These are phyloP conservation scores for Aspergillus bombycis DNA, from an alignment of 2,329 filamentous ascomycete species.

Conservation along the genomic window DNA sequence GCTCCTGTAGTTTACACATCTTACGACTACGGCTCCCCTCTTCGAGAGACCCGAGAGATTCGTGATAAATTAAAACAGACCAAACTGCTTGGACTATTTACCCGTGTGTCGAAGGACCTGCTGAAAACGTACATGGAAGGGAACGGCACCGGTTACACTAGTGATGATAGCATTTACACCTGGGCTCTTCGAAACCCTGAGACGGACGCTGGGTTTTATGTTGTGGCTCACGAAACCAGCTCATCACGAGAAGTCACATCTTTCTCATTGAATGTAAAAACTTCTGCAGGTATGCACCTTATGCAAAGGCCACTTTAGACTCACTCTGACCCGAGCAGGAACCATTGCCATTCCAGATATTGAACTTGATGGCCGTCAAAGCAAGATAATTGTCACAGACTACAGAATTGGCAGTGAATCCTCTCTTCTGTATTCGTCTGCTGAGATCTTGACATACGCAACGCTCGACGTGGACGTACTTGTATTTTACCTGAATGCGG, in stretches of 20 bases:
- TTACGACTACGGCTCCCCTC: constrained; percentile 53
- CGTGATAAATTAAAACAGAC: constrained; percentile 58
- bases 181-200: constrained; percentile 58
- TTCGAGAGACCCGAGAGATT: constrained; percentile 59
- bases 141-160: constrained; percentile 56
- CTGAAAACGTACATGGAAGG: constrained; percentile 58
- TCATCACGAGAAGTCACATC: constrained; percentile 49
- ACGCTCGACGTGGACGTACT: constrained; percentile 47
- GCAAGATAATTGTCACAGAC: constrained; percentile 59
- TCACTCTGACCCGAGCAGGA: constrained; percentile 14
- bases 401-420: constrained; percentile 51
- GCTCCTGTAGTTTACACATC: constrained; percentile 54
- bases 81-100: constrained; percentile 59
- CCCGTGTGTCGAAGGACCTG: constrained; percentile 54
- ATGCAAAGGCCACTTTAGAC: constrained; percentile 21
- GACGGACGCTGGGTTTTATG: constrained; percentile 55
- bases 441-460: constrained; percentile 54
- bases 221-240: constrained; percentile 52
- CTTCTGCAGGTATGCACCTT: constrained; percentile 48
- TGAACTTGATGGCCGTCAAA: constrained; percentile 56
- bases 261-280: constrained; percentile 53
- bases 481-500: constrained; percentile 53
- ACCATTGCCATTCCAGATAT: constrained; percentile 44
- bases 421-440: constrained; percentile 55
- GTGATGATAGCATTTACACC: constrained; percentile 48